Base-by-base conservation (phyloP, 2,329 filamentous ascomycete genomes). In the Coniochaeta sp. region DNA sequence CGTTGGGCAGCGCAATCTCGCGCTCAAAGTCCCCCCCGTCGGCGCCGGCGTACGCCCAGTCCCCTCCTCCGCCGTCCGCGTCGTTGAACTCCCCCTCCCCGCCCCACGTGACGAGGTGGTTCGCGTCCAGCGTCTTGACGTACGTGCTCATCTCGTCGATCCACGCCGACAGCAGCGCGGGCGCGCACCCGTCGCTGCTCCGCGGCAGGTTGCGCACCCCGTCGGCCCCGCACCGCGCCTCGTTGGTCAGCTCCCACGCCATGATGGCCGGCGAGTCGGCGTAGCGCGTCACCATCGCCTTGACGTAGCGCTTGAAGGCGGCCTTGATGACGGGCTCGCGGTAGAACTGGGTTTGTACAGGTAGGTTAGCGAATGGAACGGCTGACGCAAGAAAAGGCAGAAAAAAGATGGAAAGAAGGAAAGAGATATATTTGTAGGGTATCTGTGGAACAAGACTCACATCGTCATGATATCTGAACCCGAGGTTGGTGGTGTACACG, bases 201-300 rank as follows among this genome's bases (percentile, higher is more conserved):
- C 71, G 70, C 1, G 77, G 77, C 0, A 81, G 74, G 66, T 81
- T 81, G 60, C 78, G 78, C 8, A 65, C 66, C 7, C 67, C 71
- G 58, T 81, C 77, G 26, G 74, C 79, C 24, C 77, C 77, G 68
- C 79, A 81, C 61, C 78, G 77, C 22, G 77, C 77, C 62, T 89
- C 87, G 64, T 89, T 89, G 60, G 78, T 82, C 1, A 89, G 74
- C 66, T 89, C 86, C 87, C 87, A 89, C 0, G 85, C 84, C 64
- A 89, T 83, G 55, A 89, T 79, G 0, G 86, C 80, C 0, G 81
- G 72, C 0, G 83, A 87, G 62, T 77, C 74, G 54, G 75, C 80
- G 72, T 88, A 89, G 12, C 86, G 77, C 22, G 72, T 80, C 2
- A 89, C 79, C 7, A 89, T 77, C 0, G 76, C 74, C 56, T 80